Evolutionary conservation across 1,139 yeast species (phyloP), one percentile per base, ranked within the genome.

Genomic region (Geotrichum citri-aurantii): DNA sequence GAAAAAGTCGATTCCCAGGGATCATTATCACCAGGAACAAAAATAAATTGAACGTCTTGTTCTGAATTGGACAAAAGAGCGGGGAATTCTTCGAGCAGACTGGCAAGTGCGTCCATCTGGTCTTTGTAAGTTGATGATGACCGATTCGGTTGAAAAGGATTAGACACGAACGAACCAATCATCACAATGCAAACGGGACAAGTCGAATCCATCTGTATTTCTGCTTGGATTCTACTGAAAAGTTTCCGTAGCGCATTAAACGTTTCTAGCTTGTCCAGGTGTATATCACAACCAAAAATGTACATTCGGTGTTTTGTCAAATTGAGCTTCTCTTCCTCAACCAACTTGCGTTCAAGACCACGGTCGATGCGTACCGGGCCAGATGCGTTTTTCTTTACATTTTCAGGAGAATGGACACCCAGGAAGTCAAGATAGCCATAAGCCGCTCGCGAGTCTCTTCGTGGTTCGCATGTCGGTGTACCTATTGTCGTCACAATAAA

Each of bases 11-110:
- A 83, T 52, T 85, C 85, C 98, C 98, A 93, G 0, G 97, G 97
- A 71, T 93, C 99, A 65, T 89, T 87, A 50, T 83, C 83, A 0
- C 99, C 98, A 0, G 98, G 97, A 0, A 92, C 77, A 61, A 93
- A 81, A 1, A 88, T 74, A 54, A 89, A 73, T 50, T 82, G 81
- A 8, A 82, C 77, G 33, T 74, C 71, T 12, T 74, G 61, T 10
- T 65, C 60, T 0, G 67, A 54, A 14, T 44, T 59, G 65, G 53
- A 50, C 8, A 59, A 7, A 3, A 82, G 65, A 6, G 69, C 66
- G 2, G 85, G 84, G 65, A 74, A 83, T 48, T 77, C 74, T 21
- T 80, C 77, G 24, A 86, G 65, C 5, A 84, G 63, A 1, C 74
- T 69, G 0, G 96, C 91, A 23, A 93, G 75, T 11, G 81, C 76